A percentile compares a stretch with the other conserved stretches of the same genome.
Evolutionary conservation across 805 yeast genomes (phyloP).

Genomic region (Helenozyma baotianmanensis): DNA sequence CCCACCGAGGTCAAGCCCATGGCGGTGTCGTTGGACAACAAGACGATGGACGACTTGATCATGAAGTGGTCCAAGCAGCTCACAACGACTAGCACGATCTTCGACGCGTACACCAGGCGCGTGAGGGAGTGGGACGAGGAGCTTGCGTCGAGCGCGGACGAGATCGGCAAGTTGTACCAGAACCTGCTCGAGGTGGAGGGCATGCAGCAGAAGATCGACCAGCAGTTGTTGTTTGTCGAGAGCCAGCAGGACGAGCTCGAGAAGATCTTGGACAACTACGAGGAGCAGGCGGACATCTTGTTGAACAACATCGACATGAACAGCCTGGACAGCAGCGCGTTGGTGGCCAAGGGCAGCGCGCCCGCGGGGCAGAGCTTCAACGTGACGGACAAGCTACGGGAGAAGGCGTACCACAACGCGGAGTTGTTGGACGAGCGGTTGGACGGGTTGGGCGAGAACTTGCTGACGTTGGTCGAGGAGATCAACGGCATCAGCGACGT

Average conservation of each 20-base stretch:
- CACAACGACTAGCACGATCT: constrained; percentile 65
- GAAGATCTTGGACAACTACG: constrained; percentile 73
- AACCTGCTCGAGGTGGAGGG: constrained; percentile 82
- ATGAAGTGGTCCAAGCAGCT: constrained; percentile 90
- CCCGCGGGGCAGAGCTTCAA: constrained; percentile 24
- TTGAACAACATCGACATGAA: constrained; percentile 35
- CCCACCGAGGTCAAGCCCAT: constrained; percentile 59
- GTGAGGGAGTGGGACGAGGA: constrained; percentile 84
- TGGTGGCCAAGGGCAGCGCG: constrained; percentile 6
- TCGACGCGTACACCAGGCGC: constrained; percentile 67
- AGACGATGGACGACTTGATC: constrained; percentile 87
- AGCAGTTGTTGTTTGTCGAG: constrained; percentile 77
- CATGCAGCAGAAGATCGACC: constrained; percentile 81
- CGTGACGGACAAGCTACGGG: constrained; percentile 80
- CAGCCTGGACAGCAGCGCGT: constrained; percentile 8
- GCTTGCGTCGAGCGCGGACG: constrained; percentile 80
- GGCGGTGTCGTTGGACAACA: constrained; percentile 78
- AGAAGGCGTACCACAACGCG: constrained; percentile 83
- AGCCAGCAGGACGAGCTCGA: constrained; percentile 93
- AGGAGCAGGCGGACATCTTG: constrained; percentile 59
- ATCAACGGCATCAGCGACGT: constrained; percentile 80
- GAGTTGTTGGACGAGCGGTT: constrained; percentile 78
- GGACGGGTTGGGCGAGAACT: constrained; percentile 70
- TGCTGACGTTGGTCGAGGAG: constrained; percentile 71
- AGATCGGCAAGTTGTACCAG: constrained; percentile 69